These are phyloP conservation scores for Annulohypoxylon truncatum DNA, from an alignment of 2,329 filamentous ascomycete species.

Conservation along the genomic window DNA sequence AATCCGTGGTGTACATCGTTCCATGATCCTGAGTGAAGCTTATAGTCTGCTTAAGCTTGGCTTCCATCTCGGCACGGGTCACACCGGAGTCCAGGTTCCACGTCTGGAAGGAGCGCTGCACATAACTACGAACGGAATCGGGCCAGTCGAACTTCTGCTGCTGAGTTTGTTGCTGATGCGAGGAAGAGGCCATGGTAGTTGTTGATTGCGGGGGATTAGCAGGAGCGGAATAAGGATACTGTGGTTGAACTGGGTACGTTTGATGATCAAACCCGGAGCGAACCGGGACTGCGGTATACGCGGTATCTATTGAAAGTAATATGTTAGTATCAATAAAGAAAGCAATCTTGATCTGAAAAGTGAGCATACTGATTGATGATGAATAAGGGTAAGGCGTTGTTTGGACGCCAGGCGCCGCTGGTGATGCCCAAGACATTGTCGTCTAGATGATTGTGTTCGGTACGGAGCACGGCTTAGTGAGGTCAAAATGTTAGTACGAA, in stretches of 20 bases:
- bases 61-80: constrained; percentile 77
- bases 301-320: constrained; percentile 48
- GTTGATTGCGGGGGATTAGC: constrained; percentile 50
- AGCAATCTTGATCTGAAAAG: not conserved
- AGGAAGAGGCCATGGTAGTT: constrained; percentile 46
- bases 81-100: constrained; percentile 75
- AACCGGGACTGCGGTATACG: constrained; percentile 59
- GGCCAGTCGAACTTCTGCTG: constrained; percentile 81
- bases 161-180: constrained; percentile 51
- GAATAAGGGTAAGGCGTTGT: constrained; percentile 45
- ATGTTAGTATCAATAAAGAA: constrained; percentile 46
- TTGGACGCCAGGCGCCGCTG: constrained; percentile 47
- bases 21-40: constrained; percentile 80
- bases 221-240: constrained; percentile 49
- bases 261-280: constrained; percentile 53
- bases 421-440: constrained; percentile 49
- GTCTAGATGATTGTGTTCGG: constrained; percentile 18
- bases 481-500: constrained; percentile 38
- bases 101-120: constrained; percentile 86
- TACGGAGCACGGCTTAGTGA: constrained; percentile 13
- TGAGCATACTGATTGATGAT: constrained; percentile 39
- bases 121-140: constrained; percentile 84
- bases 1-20: constrained; percentile 79
- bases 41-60: constrained; percentile 87
- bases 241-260: constrained; percentile 48